These are phyloP conservation scores for Talaromyces piceae DNA, from an alignment of 2,329 filamentous ascomycete species.

Conservation along the genomic window DNA sequence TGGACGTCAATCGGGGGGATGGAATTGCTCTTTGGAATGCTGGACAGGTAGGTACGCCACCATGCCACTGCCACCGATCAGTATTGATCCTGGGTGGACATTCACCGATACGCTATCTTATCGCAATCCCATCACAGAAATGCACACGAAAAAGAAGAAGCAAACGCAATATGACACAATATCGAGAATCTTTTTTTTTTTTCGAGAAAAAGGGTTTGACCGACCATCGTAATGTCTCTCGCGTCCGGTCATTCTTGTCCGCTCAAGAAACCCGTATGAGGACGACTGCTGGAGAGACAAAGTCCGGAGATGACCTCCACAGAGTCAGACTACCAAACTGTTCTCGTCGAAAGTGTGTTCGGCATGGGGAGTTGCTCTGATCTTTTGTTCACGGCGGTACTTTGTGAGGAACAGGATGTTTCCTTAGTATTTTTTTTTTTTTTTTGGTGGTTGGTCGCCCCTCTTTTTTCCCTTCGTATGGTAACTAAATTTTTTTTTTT, in stretches of 20 bases:
- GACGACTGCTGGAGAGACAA: slow-evolving; percentile 6
- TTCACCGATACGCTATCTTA: slow-evolving; percentile 6
- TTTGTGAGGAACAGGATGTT: too few species aligned
- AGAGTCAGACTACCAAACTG: slow-evolving; percentile 13
- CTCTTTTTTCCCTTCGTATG: too few species aligned
- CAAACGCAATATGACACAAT: neutral
- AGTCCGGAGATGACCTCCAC: slow-evolving; percentile 16
- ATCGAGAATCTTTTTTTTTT: too few species aligned
- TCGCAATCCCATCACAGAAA: slow-evolving; percentile 1
- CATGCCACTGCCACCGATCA: slow-evolving; percentile 3
- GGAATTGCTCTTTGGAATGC: slow-evolving; percentile 2
- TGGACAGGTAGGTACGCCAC: slow-evolving; percentile 4
- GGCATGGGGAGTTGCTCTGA: slow-evolving; percentile 8
- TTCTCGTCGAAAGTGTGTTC: slow-evolving; percentile 11
- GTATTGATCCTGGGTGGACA: neutral
- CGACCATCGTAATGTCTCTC: slow-evolving; percentile 33
- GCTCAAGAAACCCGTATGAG: slow-evolving; percentile 4
- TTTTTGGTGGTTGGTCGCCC: too few species aligned
- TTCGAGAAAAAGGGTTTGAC: slow-evolving; percentile 12
- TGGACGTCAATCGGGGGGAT: neutral
- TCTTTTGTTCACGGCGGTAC: slow-evolving; percentile 1
- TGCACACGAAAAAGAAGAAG: neutral
- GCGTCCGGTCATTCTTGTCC: slow-evolving; percentile 25
- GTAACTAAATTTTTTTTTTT: too few species aligned
- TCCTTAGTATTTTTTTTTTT: slow-evolving; percentile 4